phyloP scores from a whole-genome alignment of 2,329 filamentous ascomycete genomes.

The Karstenula rhodostoma region DNA sequence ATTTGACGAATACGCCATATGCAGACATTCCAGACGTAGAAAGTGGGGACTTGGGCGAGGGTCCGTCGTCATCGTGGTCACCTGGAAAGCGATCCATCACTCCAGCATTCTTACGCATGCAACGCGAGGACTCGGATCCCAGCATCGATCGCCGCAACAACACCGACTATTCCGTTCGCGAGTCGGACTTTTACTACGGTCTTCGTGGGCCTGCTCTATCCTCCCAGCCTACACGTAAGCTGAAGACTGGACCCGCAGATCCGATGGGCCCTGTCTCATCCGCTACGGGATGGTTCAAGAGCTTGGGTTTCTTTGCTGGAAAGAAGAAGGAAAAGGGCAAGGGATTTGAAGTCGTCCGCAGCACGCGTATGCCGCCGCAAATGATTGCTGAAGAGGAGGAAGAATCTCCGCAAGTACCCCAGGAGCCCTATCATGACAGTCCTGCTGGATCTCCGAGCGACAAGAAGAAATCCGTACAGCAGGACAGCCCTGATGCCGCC shows the following conservation, averaged over 20 bases:
- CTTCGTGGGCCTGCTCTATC: slow-evolving; percentile 87
- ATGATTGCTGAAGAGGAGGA: slow-evolving; percentile 71
- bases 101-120: slow-evolving; percentile 62
- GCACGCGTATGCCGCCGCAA: slow-evolving; percentile 79
- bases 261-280: slow-evolving; percentile 90
- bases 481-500: slow-evolving; percentile 17
- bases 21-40: slow-evolving; percentile 52
- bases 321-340: slow-evolving; percentile 96
- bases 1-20: slow-evolving; percentile 57
- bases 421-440: slow-evolving; percentile 63
- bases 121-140: slow-evolving; percentile 61
- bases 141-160: slow-evolving; percentile 64
- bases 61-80: slow-evolving; percentile 41
- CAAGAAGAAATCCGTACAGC: slow-evolving; percentile 21
- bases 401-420: slow-evolving; percentile 43
- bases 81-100: slow-evolving; percentile 39
- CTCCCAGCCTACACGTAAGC: slow-evolving; percentile 79
- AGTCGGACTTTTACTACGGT: slow-evolving; percentile 97
- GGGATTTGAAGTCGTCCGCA: slow-evolving; percentile 95
- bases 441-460: slow-evolving; percentile 45
- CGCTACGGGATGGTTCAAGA: slow-evolving; percentile 87
- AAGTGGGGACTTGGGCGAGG: slow-evolving; percentile 43
- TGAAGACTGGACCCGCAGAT: slow-evolving; percentile 94
- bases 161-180: slow-evolving; percentile 89
- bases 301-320: slow-evolving; percentile 70